phyloP scores from a whole-genome alignment of 2,329 filamentous ascomycete genomes.

The Phaeosphaeria sp. region DNA sequence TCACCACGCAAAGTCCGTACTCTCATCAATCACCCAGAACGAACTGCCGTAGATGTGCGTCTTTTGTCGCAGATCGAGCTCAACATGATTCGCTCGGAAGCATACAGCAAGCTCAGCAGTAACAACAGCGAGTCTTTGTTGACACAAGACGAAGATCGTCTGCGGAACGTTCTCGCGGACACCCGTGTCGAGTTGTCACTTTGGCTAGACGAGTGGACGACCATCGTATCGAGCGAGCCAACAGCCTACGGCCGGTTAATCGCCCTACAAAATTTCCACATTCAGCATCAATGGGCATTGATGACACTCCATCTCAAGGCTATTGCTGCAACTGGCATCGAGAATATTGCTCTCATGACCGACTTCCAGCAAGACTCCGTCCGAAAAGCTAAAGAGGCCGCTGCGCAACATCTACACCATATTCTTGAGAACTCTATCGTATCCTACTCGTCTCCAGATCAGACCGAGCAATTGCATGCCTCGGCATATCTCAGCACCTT shows the following conservation, averaged over 20 bases:
- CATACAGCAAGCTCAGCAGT: conserved; percentile 29
- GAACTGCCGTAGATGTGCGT: conserved; percentile 58
- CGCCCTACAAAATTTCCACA: conserved; percentile 55
- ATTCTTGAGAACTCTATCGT: conserved; percentile 43
- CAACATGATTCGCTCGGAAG: conserved; percentile 49
- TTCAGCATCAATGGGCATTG: conserved; percentile 63
- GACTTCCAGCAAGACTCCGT: conserved; percentile 57
- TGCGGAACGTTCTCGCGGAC: conserved; percentile 28
- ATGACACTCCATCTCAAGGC: conserved; percentile 62
- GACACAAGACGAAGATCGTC: conserved; percentile 21
- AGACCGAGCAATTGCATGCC: conserved; percentile 18
- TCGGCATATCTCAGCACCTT: conserved; percentile 58
- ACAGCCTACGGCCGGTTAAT: conserved; percentile 17
- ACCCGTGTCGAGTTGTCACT: conserved; percentile 36
- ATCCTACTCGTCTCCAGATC: conserved; percentile 22
- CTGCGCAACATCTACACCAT: conserved; percentile 58
- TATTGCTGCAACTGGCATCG: conserved; percentile 56
- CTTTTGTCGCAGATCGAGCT: conserved; percentile 62
- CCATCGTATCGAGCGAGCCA: conserved; percentile 28
- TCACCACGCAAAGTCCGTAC: conserved; percentile 54
- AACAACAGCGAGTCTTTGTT: conserved; percentile 9
- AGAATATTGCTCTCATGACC: conserved; percentile 61
- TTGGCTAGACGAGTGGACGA: conserved; percentile 53
- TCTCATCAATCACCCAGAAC: conserved; percentile 52
- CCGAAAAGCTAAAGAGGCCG: conserved; percentile 58